Evolutionary conservation across 2,329 filamentous ascomycete species (phyloP), one percentile per base, ranked within the genome.

Genomic region (Fonsecaea nubica): DNA sequence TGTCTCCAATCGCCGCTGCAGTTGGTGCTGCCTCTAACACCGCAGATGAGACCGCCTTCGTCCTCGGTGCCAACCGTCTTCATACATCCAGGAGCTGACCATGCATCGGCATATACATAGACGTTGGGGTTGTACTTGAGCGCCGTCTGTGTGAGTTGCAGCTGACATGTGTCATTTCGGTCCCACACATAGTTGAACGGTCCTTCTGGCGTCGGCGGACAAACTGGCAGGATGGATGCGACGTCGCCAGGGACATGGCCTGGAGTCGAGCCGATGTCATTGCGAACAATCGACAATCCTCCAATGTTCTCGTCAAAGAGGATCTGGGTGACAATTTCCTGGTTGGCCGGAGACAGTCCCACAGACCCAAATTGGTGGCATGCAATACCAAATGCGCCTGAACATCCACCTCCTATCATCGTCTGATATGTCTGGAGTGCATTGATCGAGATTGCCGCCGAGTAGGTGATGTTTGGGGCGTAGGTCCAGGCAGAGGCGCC

Each of bases 81-180:
- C 83, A 85, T 85, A 71, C 80, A 84, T 0, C 80, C 81, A 0
- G 82, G 82, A 0, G 82, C 82, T 64, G 78, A 81, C 83, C 83
- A 85, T 0, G 83, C 81, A 73, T 85, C 79, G 1, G 79, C 80
- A 67, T 84, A 82, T 66, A 84, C 79, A 1, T 75, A 78, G 33
- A 76, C 85, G 35, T 65, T 65, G 9, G 63, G 63, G 52, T 65
- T 65, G 69, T 80, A 80, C 32, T 71, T 69, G 30, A 76, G 72
- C 3, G 84, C 84, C 72, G 84, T 77, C 74, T 86, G 78, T 7
- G 81, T 80, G 45, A 87, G 76, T 75, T 79, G 86, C 13, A 87
- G 74, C 75, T 87, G 85, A 6, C 82, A 82, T 12, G 76, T 74
- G 62, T 85, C 81, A 58, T 83, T 80, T 8, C 75, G 75, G 66